These are phyloP conservation scores for Penstemon davidsonii DNA, from an alignment of 257 asterid species.

Conservation along the genomic window DNA sequence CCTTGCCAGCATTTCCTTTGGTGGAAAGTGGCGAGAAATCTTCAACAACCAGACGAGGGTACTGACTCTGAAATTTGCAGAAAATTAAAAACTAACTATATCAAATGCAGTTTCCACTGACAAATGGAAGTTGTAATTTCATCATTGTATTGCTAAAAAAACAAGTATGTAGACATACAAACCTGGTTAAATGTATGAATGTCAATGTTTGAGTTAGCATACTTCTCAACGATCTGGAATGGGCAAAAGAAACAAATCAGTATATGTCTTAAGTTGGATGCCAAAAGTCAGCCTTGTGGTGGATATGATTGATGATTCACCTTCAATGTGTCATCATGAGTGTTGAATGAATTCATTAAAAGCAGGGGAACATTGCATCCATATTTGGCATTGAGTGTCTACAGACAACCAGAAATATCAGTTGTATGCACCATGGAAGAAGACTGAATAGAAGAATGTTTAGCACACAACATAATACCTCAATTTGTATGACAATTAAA, in stretches of 20 bases:
- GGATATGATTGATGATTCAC: constrained; percentile 36
- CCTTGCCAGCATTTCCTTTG: constrained; percentile 85
- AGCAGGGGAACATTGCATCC: constrained; percentile 96
- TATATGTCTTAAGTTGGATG: constrained; percentile 8
- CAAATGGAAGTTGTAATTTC: constrained; percentile 7
- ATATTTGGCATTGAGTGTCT: constrained; percentile 79
- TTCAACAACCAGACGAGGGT: constrained; percentile 92
- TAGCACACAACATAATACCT: constrained; percentile 48
- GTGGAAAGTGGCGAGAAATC: constrained; percentile 82
- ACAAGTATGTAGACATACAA: constrained; percentile 17
- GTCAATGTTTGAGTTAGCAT: constrained; percentile 65
- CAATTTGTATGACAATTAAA: constrained; percentile 92
- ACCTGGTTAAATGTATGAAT: constrained; percentile 99
- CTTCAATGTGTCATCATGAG: constrained; percentile 96
- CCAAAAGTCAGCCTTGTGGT: neutral
- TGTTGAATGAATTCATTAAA: constrained; percentile 97
- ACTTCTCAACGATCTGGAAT: constrained; percentile 82
- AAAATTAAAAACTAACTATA: constrained; percentile 16
- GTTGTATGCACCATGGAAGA: constrained; percentile 26
- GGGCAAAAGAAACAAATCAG: constrained; percentile 33
- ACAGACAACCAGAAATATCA: constrained; percentile 38
- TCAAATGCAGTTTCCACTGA: constrained; percentile 6
- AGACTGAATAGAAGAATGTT: constrained; percentile 13
- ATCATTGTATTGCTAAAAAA: constrained; percentile 1
- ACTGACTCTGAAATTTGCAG: constrained; percentile 75